Evolutionary conservation across 257 asterid species (phyloP), one percentile per base, ranked within the genome.

Genomic region (Solanum chilense): DNA sequence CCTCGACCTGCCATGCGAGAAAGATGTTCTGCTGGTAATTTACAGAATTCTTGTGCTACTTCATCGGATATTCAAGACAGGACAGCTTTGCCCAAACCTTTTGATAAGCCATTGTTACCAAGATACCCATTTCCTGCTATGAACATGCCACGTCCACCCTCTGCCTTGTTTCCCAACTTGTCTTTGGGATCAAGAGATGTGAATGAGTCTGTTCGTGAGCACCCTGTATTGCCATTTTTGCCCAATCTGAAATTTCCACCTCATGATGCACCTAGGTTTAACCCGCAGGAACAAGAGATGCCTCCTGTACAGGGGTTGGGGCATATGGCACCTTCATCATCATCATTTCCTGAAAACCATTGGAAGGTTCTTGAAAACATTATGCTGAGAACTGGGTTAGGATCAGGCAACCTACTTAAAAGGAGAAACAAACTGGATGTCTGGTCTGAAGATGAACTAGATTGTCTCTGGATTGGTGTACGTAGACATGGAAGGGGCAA

Each of bases 381-480:
- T 87, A 90, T 94, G 91, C 82, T 94, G 82, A 92, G 97, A 90
- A 93, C 98, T 73, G 99, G 98, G 69, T 81, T 94, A 70, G 99
- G 94, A 87, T 90, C 98, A 14, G 89, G 88, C 90, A 90, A 49
- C 89, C 49, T 90, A 47, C 91, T 88, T 68, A 93, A 88, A 82
- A 94, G 88, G 93, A 93, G 92, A 76, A 39, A 94, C 5, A 94
- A 89, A 82, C 70, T 90, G 52, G 98, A 95, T 88, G 89, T 92
- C 82, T 97, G 99, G 99, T 95, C 96, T 27, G 99, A 97, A 88
- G 99, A 97, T 82, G 99, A 97, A 89, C 98, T 97, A 70, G 99
- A 97, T 89, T 92, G 91, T 88, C 97, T 97, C 25, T 96, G 99
- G 99, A 93, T 97, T 88, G 99, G 99, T 35, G 94, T 96, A 69